phyloP scores from a whole-genome alignment of 192 early-diverging fungal genomes.

The Coemansia sp. region DNA sequence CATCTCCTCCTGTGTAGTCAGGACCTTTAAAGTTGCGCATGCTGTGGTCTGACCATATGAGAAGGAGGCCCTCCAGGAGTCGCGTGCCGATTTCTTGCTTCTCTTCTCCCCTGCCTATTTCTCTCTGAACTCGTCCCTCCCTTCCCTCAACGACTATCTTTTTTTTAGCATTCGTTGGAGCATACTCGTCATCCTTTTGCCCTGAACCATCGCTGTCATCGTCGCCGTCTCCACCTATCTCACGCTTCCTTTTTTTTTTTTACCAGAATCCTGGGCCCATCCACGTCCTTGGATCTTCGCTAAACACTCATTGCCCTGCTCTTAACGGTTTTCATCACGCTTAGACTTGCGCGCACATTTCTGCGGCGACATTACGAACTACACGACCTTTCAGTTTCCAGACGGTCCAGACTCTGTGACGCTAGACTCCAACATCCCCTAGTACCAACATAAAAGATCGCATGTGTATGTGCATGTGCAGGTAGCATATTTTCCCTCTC shows the following conservation, averaged over 20 bases:
- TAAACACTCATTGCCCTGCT: background rate
- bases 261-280: background rate
- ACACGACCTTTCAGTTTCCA: background rate
- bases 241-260: background rate
- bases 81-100: background rate
- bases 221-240: background rate
- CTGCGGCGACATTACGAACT: constrained; percentile 3
- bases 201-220: constrained; percentile 3
- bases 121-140: background rate
- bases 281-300: background rate
- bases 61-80: background rate
- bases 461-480: constrained; percentile 13
- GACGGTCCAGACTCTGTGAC: constrained; percentile 1
- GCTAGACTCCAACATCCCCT: background rate
- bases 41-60: background rate
- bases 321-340: background rate
- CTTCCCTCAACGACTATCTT: background rate
- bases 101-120: background rate
- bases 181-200: background rate
- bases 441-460: background rate
- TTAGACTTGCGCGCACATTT: background rate
- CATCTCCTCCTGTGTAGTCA: background rate
- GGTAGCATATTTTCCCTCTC: constrained; percentile 5
- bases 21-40: background rate
- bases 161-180: background rate